Base-by-base conservation (phyloP, 2,329 filamentous ascomycete species). In the Mollisia scopiformis region DNA sequence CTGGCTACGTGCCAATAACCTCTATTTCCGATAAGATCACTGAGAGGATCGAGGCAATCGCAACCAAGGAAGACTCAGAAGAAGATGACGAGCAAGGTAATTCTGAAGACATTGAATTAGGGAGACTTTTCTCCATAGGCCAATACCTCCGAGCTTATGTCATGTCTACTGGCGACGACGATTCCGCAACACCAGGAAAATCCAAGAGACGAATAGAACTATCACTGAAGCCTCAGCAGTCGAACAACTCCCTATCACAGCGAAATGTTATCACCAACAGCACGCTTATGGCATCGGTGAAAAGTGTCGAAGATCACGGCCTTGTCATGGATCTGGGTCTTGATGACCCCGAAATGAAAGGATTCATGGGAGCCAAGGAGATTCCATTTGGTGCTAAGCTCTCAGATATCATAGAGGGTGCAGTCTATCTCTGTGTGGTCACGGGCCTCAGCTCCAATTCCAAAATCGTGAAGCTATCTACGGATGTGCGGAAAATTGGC, bases 241-340 rank as follows among this genome's bases (percentile, higher is more conserved):
- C 92, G 57, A 99, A 99, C 74, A 83, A 84, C 2, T 89, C 91
- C 1, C 79, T 99, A 23, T 80, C 84, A 3, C 84, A 86, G 66
- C 86, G 89, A 41, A 92, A 92, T 69, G 76, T 97, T 10, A 87
- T 95, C 10, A 77, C 84, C 41, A 89, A 96, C 71, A 83, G 82
- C 66, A 93, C 91, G 49, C 80, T 98, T 21, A 96, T 98, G 83
- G 94, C 93, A 1, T 89, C 93, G 0, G 88, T 99, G 27, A 78
- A 84, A 54, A 99, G 94, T 75, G 89, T 96, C n/a, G 94, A 99
- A 76, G 96, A 99, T 70, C 93, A 97, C 72, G 95, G 95, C 63
- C 84, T 95, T 60, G 86, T 98, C 58, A 97, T 99, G 92, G 92
- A 97, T 68, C 78, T 98, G 37, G 92, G 92, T 19, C 80, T 98